phyloP scores from a whole-genome alignment of 169 alveolate genomes.

The Plasmodium chabaudi region DNA sequence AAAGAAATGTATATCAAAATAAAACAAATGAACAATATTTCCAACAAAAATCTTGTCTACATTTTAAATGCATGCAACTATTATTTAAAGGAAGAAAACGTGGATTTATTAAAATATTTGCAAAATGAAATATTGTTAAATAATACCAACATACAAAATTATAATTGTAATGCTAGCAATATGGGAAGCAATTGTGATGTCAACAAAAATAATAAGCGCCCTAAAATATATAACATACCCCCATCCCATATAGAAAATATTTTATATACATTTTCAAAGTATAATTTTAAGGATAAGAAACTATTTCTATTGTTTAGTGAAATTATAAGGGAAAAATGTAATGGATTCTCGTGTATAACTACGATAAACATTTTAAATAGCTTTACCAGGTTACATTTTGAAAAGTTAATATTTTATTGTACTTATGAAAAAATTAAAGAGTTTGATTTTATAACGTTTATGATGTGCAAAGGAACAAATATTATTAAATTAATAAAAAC shows the following conservation, averaged over 20 bases:
- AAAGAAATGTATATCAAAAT: slow-evolving; percentile 48
- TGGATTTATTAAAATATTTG: slow-evolving; percentile 25
- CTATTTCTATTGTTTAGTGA: slow-evolving; percentile 38
- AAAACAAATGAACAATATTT: slow-evolving; percentile 57
- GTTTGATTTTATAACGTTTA: slow-evolving; percentile 68
- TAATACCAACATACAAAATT: neutral
- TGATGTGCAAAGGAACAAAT: slow-evolving; percentile 68
- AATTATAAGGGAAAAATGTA: slow-evolving; percentile 67
- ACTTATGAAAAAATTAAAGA: slow-evolving; percentile 53
- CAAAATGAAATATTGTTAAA: slow-evolving; percentile 31
- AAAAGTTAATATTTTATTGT: slow-evolving; percentile 51
- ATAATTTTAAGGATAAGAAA: slow-evolving; percentile 34
- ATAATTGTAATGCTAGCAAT: no score
- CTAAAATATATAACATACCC: slow-evolving; percentile 51
- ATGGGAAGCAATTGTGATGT: no score
- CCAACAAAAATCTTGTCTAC: slow-evolving; percentile 64
- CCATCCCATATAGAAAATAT: slow-evolving; percentile 77
- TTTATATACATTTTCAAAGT: slow-evolving; percentile 64
- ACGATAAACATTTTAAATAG: slow-evolving; percentile 65
- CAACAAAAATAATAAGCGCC: neutral
- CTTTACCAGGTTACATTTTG: slow-evolving; percentile 47
- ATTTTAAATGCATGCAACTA: slow-evolving; percentile 68
- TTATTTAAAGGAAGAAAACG: slow-evolving; percentile 42
- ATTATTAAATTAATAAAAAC: slow-evolving; percentile 67
- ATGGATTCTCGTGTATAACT: slow-evolving; percentile 71